phyloP scores from a whole-genome alignment of 768 basidiomycete genomes.

The Termitomyces sp. region DNA sequence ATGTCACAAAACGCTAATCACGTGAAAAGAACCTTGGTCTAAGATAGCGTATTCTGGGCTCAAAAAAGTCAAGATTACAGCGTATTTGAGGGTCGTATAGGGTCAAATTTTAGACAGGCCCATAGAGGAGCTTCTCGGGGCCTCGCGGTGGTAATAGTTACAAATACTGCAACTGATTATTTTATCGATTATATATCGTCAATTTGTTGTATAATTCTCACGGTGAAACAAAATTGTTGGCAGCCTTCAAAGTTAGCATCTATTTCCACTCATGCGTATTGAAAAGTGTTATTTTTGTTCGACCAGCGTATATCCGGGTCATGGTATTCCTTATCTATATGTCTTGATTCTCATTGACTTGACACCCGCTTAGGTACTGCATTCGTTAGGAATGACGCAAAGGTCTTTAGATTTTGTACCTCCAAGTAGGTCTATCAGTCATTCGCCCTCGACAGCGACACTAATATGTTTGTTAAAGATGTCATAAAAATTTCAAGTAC shows the following conservation, averaged over 20 bases:
- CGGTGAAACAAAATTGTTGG: slow-evolving; percentile 4
- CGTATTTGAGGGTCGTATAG: no score
- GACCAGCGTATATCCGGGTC: slow-evolving; percentile 93
- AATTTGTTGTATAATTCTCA: slow-evolving; percentile 8
- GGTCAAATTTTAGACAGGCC: no score
- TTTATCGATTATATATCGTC: no score
- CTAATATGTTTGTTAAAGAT: slow-evolving; percentile 34
- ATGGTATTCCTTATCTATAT: slow-evolving; percentile 47
- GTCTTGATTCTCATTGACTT: neutral
- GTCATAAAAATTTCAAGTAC: slow-evolving; percentile 99
- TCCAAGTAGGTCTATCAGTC: slow-evolving; percentile 66
- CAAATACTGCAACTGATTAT: no score
- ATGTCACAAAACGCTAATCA: no score
- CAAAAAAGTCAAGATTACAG: no score
- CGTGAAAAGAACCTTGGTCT: no score
- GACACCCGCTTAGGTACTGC: slow-evolving; percentile 56
- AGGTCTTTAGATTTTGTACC: slow-evolving; percentile 96
- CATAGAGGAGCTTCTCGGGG: no score
- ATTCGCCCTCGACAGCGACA: neutral
- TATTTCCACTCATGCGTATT: slow-evolving; percentile 63
- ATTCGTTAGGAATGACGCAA: slow-evolving; percentile 97
- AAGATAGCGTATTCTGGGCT: no score
- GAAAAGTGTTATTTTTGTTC: slow-evolving; percentile 99
- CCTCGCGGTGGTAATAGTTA: no score
- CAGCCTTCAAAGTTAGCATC: neutral